These are phyloP conservation scores for Handroanthus guayacan DNA, from an alignment of 257 asterid genomes.

Conservation along the genomic window DNA sequence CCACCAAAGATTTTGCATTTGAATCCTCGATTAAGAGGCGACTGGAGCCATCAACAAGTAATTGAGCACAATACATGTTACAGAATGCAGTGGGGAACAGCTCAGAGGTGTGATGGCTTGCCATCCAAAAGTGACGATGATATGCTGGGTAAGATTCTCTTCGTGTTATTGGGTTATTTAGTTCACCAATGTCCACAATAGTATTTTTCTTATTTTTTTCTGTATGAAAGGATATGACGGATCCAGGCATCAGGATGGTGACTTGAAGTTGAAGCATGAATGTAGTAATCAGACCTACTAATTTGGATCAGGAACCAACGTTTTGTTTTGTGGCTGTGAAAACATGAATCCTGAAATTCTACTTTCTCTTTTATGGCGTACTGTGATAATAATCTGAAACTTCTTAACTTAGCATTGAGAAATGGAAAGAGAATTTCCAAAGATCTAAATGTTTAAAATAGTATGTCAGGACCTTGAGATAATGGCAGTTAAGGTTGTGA, in stretches of 20 bases:
- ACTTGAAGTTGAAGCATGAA: not conserved
- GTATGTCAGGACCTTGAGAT: not conserved
- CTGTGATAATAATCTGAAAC: constrained; percentile 11
- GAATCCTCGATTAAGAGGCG: constrained; percentile 96
- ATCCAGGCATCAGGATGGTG: constrained; percentile 25
- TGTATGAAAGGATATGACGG: constrained; percentile 3
- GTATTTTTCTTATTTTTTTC: not conserved
- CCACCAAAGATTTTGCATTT: constrained; percentile 96
- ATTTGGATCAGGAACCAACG: constrained; percentile 16
- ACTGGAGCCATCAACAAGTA: constrained; percentile 94
- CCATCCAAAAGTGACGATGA: constrained; percentile 81
- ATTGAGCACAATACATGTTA: constrained; percentile 96
- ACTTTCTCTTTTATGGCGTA: constrained; percentile 13
- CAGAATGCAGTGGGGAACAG: constrained; percentile 97
- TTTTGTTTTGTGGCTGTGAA: constrained; percentile 5
- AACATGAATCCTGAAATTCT: constrained; percentile 1
- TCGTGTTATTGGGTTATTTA: constrained; percentile 28
- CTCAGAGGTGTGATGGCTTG: constrained; percentile 93
- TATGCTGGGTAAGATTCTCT: constrained; percentile 71
- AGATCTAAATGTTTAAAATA: not conserved
- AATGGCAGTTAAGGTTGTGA: not conserved
- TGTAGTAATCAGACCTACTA: not conserved
- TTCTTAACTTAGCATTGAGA: constrained; percentile 1
- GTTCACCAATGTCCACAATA: not conserved
- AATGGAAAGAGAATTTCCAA: not conserved